Conservation (phyloP, 202 grass and related monocot species). For the Brachypodium distachyon region DNA sequence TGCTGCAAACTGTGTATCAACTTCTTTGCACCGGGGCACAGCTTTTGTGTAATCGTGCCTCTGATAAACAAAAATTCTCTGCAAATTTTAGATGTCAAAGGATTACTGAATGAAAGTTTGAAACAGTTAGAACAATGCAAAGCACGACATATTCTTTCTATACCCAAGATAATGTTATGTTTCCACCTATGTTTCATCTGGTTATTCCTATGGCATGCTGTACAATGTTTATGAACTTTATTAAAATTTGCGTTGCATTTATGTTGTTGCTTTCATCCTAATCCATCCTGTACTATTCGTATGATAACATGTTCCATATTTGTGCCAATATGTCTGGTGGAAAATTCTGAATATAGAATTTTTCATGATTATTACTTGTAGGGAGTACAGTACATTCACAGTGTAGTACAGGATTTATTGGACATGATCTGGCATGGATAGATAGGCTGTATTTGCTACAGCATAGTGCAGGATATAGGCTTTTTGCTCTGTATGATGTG, state of each 20-base stretch:
- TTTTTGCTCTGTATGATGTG: too few relatives aligned
- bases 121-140: neutral
- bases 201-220: neutral
- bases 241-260: neutral
- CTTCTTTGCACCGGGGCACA: neutral
- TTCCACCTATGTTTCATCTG: neutral
- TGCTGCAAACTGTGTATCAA: neutral
- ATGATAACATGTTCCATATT: neutral
- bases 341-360: neutral
- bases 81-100: neutral
- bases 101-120: neutral
- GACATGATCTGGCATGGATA: too few relatives aligned
- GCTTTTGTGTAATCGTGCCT: neutral
- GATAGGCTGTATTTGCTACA: too few relatives aligned
- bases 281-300: neutral
- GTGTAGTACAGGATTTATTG: slow-evolving; percentile 15
- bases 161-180: neutral
- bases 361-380: neutral
- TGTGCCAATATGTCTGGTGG: neutral
- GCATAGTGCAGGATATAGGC: too few relatives aligned
- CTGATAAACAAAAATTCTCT: neutral
- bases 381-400: neutral
- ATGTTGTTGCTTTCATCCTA: neutral
- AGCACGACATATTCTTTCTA: neutral
- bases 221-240: neutral